phyloP scores from a whole-genome alignment of 495 filamentous ascomycete genomes.

The Coniosporium apollinis region DNA sequence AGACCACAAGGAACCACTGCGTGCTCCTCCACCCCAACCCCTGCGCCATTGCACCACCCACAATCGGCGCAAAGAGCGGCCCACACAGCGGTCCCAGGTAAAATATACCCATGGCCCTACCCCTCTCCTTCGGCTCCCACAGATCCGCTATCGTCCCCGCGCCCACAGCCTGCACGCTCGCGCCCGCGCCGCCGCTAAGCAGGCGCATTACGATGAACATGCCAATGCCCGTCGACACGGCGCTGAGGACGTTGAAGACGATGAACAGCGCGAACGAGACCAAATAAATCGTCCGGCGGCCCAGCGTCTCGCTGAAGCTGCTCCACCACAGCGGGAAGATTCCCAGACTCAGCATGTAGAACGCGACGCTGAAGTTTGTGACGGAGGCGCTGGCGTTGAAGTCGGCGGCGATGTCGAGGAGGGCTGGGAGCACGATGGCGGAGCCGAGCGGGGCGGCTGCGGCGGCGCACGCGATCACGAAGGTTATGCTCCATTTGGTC shows the following conservation, averaged over 20 bases:
- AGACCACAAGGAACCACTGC: conserved; percentile 72
- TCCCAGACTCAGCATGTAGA: conserved; percentile 83
- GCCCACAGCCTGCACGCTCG: conserved; percentile 80
- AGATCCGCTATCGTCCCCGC: conserved; percentile 87
- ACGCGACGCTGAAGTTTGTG: conserved; percentile 65
- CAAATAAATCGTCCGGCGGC: conserved; percentile 74
- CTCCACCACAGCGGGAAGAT: conserved; percentile 95
- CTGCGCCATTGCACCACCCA: conserved; percentile 62
- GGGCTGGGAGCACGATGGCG: conserved; percentile 65
- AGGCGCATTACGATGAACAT: conserved; percentile 83
- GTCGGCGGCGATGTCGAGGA: conserved; percentile 49
- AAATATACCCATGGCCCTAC: conserved; percentile 82
- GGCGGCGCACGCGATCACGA: conserved; percentile 59
- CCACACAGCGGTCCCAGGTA: conserved; percentile 83
- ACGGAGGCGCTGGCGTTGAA: conserved; percentile 50
- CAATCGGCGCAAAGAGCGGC: conserved; percentile 69
- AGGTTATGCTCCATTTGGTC: conserved; percentile 77
- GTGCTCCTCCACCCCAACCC: conserved; percentile 68
- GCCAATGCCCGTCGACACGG: conserved; percentile 54
- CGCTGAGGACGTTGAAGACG: conserved; percentile 58
- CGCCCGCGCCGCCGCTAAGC: conserved; percentile 66
- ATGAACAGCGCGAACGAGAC: conserved; percentile 64
- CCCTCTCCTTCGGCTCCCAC: conserved; percentile 69
- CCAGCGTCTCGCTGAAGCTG: conserved; percentile 68
- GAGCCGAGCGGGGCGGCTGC: conserved; percentile 72